phyloP scores from a whole-genome alignment of 2,329 filamentous ascomycete genomes.

The Ophiocordyceps unilateralis region DNA sequence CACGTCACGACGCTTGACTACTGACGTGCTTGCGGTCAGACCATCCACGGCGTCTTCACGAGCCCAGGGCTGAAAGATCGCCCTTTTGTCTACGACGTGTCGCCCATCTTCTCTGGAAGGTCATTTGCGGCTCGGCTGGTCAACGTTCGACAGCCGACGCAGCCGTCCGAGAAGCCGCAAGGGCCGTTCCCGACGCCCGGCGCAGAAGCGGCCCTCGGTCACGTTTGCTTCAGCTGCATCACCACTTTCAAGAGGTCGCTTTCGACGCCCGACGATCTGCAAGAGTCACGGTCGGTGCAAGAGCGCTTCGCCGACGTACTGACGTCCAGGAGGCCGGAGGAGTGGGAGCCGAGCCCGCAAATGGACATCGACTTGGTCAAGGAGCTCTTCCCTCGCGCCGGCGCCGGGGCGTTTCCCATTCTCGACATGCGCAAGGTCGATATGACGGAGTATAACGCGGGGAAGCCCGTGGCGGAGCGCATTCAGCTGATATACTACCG shows the following conservation, averaged over 20 bases:
- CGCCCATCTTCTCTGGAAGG: conserved; percentile 24
- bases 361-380: conserved; percentile 25
- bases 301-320: conserved; percentile 25
- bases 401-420: conserved; percentile 27
- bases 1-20: background rate
- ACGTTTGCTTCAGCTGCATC: conserved; percentile 31
- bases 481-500: conserved; percentile 33
- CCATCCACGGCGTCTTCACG: conserved; percentile 39
- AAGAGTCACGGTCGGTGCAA: conserved; percentile 22
- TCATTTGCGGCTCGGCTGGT: conserved; percentile 33
- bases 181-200: conserved; percentile 24
- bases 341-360: conserved; percentile 28
- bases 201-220: conserved; percentile 18
- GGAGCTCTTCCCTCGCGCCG: conserved; percentile 16
- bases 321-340: conserved; percentile 13
- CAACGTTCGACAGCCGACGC: conserved; percentile 27
- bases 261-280: conserved; percentile 17
- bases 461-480: conserved; percentile 22
- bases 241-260: conserved; percentile 32
- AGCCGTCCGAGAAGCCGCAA: conserved; percentile 16
- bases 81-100: conserved; percentile 35
- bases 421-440: conserved; percentile 39
- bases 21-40: conserved; percentile 22
- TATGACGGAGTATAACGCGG: conserved; percentile 26
- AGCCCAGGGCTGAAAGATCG: conserved; percentile 27